These are phyloP conservation scores for Entomortierella parvispora DNA, from an alignment of 192 early-diverging fungal species.

Conservation along the genomic window DNA sequence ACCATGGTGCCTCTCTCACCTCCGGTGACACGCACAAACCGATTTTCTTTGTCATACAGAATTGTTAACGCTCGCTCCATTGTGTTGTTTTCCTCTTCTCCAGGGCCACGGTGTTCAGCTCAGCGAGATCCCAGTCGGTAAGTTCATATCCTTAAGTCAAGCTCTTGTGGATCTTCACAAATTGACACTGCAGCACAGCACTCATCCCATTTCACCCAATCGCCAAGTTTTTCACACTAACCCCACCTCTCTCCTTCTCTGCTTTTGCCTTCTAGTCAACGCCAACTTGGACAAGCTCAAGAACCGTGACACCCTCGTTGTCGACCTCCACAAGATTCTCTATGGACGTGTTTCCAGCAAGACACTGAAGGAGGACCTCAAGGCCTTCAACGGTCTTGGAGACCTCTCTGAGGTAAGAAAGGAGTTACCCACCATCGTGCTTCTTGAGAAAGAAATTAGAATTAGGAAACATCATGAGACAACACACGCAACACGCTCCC, in stretches of 20 bases:
- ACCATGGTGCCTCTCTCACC: too few species aligned
- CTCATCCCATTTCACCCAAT: neutral
- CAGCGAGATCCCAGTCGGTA: conserved; percentile 37
- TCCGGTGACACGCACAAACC: too few species aligned
- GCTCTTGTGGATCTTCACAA: too few species aligned
- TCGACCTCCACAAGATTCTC: conserved; percentile 36
- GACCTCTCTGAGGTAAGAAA: conserved; percentile 39
- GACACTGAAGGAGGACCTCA: conserved; percentile 43
- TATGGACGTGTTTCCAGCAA: conserved; percentile 36
- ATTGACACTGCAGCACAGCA: too few species aligned
- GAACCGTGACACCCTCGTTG: conserved; percentile 37
- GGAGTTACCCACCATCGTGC: neutral
- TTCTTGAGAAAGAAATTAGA: neutral
- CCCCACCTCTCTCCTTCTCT: neutral
- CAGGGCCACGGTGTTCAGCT: conserved; percentile 51
- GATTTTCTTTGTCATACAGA: too few species aligned
- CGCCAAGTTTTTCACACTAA: neutral
- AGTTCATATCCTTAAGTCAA: conserved; percentile 5
- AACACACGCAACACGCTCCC: too few species aligned
- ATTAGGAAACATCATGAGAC: too few species aligned
- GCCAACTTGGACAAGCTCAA: conserved; percentile 48
- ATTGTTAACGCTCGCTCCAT: too few species aligned
- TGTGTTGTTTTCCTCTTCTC: neutral
- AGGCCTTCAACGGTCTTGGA: conserved; percentile 37
- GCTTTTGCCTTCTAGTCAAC: conserved; percentile 20